Base-by-base conservation (phyloP, 1,284 basidiomycete genomes). In the Flammula alnicola region DNA sequence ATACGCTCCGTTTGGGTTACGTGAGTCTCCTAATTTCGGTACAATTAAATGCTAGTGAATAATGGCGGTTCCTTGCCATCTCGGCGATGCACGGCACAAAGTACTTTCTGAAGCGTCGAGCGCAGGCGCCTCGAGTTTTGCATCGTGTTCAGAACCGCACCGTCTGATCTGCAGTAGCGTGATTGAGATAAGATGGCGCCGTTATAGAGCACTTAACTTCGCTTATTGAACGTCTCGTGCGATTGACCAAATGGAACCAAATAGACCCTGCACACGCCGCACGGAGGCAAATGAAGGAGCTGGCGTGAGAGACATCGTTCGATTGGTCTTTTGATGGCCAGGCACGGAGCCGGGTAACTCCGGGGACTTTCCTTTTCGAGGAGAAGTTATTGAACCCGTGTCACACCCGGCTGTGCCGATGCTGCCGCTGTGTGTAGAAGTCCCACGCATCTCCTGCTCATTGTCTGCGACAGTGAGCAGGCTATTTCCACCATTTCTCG, bases 31-130 rank as follows among this genome's bases (percentile, higher is more conserved):
- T n/a, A n/a, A 29, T 41, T 37, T 42, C 53, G n/a, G n/a, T n/a
- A n/a, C n/a, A n/a, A n/a, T n/a, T n/a, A n/a, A n/a, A 29, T 41
- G 43, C 38, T 49, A 47, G 33, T 38, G 29, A 38, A 35, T 33
- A n/a, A n/a, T n/a, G n/a, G n/a, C n/a, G n/a, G n/a, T n/a, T n/a
- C n/a, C n/a, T n/a, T n/a, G 5, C 33, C 19, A 22, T 32, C 37
- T 22, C 31, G 26, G 41, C 20, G 12, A 8, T 12, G n/a, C 9
- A n/a, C n/a, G 16, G n/a, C 25, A 26, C 25, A 45, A 87, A 56
- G 79, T 95, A 6, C 51, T 91, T 33, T 84, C 87, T 5, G 81
- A 87, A 63, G 31, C 33, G 23, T 26, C 12, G 39, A 19, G 44
- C 39, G 16, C 16, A 32, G 33, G 29, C 27, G 41, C 50, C 49